Evolutionary conservation across 352 stramenopile species (phyloP), one percentile per base, ranked within the genome.

Genomic region (Nothophytophthora sp.): DNA sequence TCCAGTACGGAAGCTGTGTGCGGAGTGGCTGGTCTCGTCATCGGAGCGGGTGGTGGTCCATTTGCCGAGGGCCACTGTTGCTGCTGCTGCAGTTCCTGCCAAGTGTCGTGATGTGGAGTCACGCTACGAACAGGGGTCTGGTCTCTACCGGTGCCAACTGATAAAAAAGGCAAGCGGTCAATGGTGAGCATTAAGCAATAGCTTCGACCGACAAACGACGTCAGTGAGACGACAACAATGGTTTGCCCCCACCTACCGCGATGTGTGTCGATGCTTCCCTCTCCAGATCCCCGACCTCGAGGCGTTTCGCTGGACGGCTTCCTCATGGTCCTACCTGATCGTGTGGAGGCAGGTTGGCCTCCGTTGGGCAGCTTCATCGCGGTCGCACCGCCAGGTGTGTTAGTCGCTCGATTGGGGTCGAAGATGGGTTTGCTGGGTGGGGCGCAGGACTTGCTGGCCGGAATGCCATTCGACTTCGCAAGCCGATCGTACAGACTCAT

Each of bases 401-500:
- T 56, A 43, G 45, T 9, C 15, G 34, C 22, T 61, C 32, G 39
- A 42, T 28, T 62, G 10, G 51, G 28, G n/a, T 50, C 41, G 16
- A 60, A 42, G 39, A 78, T 77, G 8, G 71, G 71, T 13, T 73
- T 78, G 30, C 70, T 65, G 7, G 65, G 43, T 24, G 65, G 71
- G 15, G 55, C 40, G 20, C 60, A 67, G 18, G 58, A 70, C 46
- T 58, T 68, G 22, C 65, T 70, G 25, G 45, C 37, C 9, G 30
- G 34, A 24, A 72, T 60, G 11, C 67, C 59, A 36, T 86, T 83
- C 6, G 74, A 79, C 29, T 76, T 67, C 1, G 70, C 74, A 2
- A 90, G 55, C 3, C 76, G 72, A 37, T 90, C 79, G 23, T 90
- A 90, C 27, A 88, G 52, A 50, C 79, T 90, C 33, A 88, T 56